phyloP scores from a whole-genome alignment of 768 basidiomycete genomes.

The Auricularia sp. region DNA sequence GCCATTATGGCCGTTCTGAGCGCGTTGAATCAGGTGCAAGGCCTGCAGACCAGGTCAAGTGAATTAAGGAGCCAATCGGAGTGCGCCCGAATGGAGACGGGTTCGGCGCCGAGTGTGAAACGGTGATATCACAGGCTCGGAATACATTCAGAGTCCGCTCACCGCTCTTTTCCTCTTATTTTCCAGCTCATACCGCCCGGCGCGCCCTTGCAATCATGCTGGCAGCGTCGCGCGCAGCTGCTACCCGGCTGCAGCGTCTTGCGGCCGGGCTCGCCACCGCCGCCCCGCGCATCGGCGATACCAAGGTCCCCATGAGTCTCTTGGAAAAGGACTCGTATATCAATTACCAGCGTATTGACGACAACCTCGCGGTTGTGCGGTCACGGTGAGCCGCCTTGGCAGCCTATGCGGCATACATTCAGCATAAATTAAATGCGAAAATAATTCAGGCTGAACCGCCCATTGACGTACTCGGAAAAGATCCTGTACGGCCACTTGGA shows the following conservation, averaged over 20 bases:
- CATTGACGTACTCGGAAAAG: constrained; percentile 92
- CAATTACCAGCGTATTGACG: constrained; percentile 96
- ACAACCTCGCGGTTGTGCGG: constrained; percentile 84
- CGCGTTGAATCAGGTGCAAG: too few relatives aligned
- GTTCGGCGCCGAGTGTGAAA: too few relatives aligned
- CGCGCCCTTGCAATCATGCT: background rate
- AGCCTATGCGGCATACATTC: background rate
- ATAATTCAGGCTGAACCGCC: constrained; percentile 61
- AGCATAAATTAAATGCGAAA: background rate
- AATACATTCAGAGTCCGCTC: too few relatives aligned
- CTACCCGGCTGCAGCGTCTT: background rate
- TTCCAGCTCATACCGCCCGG: too few relatives aligned
- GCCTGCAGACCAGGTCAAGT: too few relatives aligned
- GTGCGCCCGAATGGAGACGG: too few relatives aligned
- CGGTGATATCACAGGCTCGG: too few relatives aligned
- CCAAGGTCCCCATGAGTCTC: constrained; percentile 80
- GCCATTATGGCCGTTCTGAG: too few relatives aligned
- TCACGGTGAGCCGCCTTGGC: constrained; percentile 44
- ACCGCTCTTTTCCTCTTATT: too few relatives aligned
- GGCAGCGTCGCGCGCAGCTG: background rate
- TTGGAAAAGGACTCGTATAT: constrained; percentile 76
- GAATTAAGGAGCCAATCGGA: too few relatives aligned
- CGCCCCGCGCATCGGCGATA: constrained; percentile 73
- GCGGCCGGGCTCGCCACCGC: constrained; percentile 74
- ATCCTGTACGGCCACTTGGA: constrained; percentile 97